These are phyloP conservation scores for Lactarius vividus DNA, from an alignment of 768 basidiomycete species.

Conservation along the genomic window DNA sequence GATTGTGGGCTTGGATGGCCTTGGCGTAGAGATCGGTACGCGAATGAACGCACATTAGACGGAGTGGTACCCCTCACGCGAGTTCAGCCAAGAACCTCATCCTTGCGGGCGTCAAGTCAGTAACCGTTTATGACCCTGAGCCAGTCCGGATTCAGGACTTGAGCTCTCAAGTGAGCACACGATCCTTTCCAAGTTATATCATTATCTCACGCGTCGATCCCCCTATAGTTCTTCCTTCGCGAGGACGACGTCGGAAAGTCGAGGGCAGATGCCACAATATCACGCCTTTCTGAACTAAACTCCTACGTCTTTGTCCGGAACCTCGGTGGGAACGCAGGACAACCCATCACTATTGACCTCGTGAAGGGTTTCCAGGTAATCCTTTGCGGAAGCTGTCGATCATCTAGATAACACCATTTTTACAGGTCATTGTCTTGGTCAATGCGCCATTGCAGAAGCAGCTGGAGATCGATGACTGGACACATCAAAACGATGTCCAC, in stretches of 20 bases:
- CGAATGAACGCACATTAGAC: slow-evolving; percentile 4
- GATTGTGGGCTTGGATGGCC: slow-evolving; percentile 85
- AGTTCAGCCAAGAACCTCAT: slow-evolving; percentile 86
- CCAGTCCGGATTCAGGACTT: slow-evolving; percentile 86
- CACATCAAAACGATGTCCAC: slow-evolving; percentile 81
- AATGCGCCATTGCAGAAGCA: slow-evolving; percentile 76
- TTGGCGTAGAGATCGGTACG: slow-evolving; percentile 93
- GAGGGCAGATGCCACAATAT: slow-evolving; percentile 78
- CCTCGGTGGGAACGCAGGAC: slow-evolving; percentile 73
- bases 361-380: slow-evolving; percentile 85
- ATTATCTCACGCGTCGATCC: slow-evolving; percentile 3
- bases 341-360: slow-evolving; percentile 75
- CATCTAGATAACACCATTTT: slow-evolving; percentile 6
- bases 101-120: slow-evolving; percentile 95
- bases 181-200: not conserved
- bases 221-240: slow-evolving; percentile 85
- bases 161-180: slow-evolving; percentile 73
- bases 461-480: slow-evolving; percentile 94
- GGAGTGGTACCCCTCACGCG: slow-evolving; percentile 15
- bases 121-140: slow-evolving; percentile 93
- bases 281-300: slow-evolving; percentile 92
- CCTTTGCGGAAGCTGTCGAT: not conserved
- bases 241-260: slow-evolving; percentile 83
- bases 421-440: slow-evolving; percentile 85
- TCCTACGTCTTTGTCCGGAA: slow-evolving; percentile 92